phyloP scores from a whole-genome alignment of 192 early-diverging fungal genomes.

The Coemansia sp. region DNA sequence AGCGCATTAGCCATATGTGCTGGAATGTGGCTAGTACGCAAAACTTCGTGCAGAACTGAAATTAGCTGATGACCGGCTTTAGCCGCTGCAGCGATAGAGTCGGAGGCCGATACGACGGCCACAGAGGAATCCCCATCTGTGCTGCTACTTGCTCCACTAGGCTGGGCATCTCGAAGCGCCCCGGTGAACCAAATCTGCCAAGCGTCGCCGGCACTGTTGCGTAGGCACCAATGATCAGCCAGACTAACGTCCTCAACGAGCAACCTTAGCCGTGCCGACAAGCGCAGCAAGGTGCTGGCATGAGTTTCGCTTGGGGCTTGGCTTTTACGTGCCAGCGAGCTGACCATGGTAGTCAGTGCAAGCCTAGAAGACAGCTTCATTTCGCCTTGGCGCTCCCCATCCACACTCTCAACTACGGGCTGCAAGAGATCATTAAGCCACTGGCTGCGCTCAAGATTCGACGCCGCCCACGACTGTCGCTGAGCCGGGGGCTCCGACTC shows the following conservation, averaged over 20 bases:
- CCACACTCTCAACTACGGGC: constrained; percentile 9
- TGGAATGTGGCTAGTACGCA: constrained; percentile 18
- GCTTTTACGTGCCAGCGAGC: constrained; percentile 2
- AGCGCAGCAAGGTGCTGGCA: constrained; percentile 1
- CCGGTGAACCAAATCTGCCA: constrained; percentile 36
- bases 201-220: constrained; percentile 21
- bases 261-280: constrained; percentile 8
- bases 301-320: background rate
- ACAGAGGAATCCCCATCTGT: background rate
- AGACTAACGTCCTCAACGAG: constrained; percentile 17
- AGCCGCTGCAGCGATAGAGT: background rate
- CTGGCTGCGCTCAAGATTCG: constrained; percentile 30
- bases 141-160: background rate
- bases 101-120: background rate
- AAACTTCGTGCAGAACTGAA: constrained; percentile 1
- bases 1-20: constrained; percentile 33
- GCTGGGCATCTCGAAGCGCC: constrained; percentile 2
- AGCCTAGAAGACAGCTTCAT: constrained; percentile 2
- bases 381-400: constrained; percentile 5
- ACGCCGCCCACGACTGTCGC: constrained; percentile 28
- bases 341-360: constrained; percentile 28
- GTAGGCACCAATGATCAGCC: constrained; percentile 39
- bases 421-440: constrained; percentile 18
- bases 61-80: background rate
- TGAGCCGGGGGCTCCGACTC: constrained; percentile 6